A percentile compares a stretch with the other conserved stretches of the same genome.
phyloP scores from a whole-genome alignment of 2,329 filamentous ascomycete genomes.

The Aspergillus neotritici region DNA sequence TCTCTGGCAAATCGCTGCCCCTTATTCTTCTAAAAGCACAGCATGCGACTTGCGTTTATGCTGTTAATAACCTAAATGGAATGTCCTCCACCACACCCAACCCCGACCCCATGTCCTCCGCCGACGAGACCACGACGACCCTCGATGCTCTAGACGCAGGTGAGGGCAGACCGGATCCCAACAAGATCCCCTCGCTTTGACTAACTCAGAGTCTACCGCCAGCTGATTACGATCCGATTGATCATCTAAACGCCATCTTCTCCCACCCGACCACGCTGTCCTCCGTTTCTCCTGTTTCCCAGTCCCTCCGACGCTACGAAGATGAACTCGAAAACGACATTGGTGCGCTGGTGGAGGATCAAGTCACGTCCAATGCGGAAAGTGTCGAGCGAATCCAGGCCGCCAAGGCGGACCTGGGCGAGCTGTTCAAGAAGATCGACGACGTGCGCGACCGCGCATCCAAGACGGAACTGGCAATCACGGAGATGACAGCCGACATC shows the following conservation, averaged over 20 bases:
- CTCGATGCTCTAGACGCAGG: constrained; percentile 43
- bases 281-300: constrained; percentile 68
- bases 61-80: constrained; percentile 24
- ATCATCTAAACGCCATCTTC: constrained; percentile 91
- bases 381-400: constrained; percentile 87
- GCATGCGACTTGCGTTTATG: constrained; percentile 20
- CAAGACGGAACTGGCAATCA: constrained; percentile 91
- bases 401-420: constrained; percentile 81
- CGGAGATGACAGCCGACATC: constrained; percentile 97
- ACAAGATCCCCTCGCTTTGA: background rate
- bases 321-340: constrained; percentile 79
- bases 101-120: constrained; percentile 35
- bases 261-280: constrained; percentile 78
- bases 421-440: constrained; percentile 91
- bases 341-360: constrained; percentile 61
- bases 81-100: constrained; percentile 30
- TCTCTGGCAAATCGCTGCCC: constrained; percentile 4
- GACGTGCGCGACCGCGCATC: constrained; percentile 82
- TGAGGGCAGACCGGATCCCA: constrained; percentile 18
- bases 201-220: constrained; percentile 6
- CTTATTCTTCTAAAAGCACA: constrained; percentile 8
- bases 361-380: constrained; percentile 79
- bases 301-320: constrained; percentile 67
- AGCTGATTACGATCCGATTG: constrained; percentile 87
- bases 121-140: constrained; percentile 30